These are phyloP conservation scores for Pseudogymnoascus sp. DNA, from an alignment of 2,329 filamentous ascomycete species.

Conservation along the genomic window DNA sequence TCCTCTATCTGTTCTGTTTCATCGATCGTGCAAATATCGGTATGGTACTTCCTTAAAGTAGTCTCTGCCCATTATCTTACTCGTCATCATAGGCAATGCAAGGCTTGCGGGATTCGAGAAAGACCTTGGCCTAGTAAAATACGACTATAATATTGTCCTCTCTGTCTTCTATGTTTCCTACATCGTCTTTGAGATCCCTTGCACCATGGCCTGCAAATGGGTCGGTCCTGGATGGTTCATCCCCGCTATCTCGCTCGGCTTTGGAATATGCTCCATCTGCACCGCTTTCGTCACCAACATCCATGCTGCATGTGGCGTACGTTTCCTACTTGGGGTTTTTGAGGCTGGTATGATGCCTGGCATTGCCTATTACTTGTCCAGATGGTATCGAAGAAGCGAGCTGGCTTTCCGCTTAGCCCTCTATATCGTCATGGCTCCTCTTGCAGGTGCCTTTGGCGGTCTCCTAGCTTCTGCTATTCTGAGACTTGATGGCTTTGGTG, in stretches of 20 bases:
- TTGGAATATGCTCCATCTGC: constrained; percentile 53
- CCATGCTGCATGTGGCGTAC: constrained; percentile 46
- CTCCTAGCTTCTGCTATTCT: constrained; percentile 57
- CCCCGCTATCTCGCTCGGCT: constrained; percentile 50
- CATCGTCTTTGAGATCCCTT: constrained; percentile 63
- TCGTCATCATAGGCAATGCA: constrained; percentile 49
- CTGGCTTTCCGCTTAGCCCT: constrained; percentile 57
- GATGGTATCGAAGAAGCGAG: constrained; percentile 64
- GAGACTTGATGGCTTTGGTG: constrained; percentile 48
- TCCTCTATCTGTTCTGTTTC: constrained; percentile 65
- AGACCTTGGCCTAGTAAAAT: constrained; percentile 49
- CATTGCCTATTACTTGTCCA: constrained; percentile 62
- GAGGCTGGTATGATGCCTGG: constrained; percentile 68
- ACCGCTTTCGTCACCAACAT: constrained; percentile 56
- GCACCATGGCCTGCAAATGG: constrained; percentile 60
- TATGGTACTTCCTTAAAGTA: constrained; percentile 22
- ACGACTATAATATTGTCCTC: constrained; percentile 62
- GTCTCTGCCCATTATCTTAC: background rate
- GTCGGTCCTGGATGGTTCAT: constrained; percentile 66
- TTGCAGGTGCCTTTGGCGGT: constrained; percentile 64
- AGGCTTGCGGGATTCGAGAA: constrained; percentile 54
- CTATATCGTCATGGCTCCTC: constrained; percentile 61
- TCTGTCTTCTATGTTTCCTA: constrained; percentile 66
- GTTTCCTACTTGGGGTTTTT: constrained; percentile 59
- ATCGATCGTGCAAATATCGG: constrained; percentile 69